A percentile compares a stretch with the other conserved stretches of the same genome.
phyloP scores from a whole-genome alignment of 2,329 filamentous ascomycete species.

The Xylaria polymorpha region DNA sequence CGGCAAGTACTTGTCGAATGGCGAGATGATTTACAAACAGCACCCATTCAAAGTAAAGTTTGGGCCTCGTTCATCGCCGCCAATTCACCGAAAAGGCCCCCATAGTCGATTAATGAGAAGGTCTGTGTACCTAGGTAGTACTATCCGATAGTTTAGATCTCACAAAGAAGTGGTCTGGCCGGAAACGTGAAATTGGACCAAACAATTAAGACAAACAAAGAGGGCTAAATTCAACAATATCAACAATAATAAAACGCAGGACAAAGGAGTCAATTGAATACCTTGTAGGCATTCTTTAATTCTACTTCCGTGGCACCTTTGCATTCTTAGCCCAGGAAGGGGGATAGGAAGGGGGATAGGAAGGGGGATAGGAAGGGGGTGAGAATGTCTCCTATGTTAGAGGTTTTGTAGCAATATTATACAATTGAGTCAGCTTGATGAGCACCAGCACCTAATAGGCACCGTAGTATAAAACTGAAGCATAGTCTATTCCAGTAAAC shows the following conservation, averaged over 20 bases:
- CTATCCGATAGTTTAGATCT: neutral
- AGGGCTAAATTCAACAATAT: neutral
- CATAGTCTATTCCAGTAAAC: neutral
- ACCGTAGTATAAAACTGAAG: neutral
- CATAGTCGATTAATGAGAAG: neutral
- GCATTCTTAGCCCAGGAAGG: neutral
- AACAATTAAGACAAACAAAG: neutral
- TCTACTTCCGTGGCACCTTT: neutral
- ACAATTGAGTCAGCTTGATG: neutral
- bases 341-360: neutral
- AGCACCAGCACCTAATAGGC: neutral
- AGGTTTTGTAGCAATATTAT: neutral
- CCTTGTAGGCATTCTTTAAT: neutral
- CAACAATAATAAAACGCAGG: neutral
- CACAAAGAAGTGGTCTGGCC: slow-evolving; percentile 4
- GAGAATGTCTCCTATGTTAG: neutral
- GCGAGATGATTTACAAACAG: neutral
- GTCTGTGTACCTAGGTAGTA: too few species aligned
- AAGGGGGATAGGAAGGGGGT: neutral
- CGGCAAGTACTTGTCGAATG: neutral
- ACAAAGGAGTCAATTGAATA: neutral
- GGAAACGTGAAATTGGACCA: neutral
- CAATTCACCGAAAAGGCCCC: neutral
- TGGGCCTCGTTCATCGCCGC: neutral
- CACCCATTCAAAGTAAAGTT: neutral